Conservation (phyloP, 345 rosid genomes). For the Camelina laxa region DNA sequence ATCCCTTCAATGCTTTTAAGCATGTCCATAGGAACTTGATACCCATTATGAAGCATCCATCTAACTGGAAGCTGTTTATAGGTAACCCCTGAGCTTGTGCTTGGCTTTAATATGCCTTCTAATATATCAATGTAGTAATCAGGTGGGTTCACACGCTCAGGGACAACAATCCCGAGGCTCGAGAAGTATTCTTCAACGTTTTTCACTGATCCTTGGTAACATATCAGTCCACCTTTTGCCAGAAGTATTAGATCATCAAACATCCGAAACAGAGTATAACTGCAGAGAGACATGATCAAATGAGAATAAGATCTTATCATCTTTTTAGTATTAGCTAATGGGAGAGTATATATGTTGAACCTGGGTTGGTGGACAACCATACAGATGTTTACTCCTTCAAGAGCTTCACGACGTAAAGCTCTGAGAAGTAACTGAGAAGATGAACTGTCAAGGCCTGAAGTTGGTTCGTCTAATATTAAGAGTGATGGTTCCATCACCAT, state of each 20-base stretch:
- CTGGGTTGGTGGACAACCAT: constrained; percentile 99
- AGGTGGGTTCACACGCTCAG: constrained; percentile 96
- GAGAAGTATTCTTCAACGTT: constrained; percentile 91
- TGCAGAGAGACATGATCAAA: constrained; percentile 42
- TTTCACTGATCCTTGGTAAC: constrained; percentile 94
- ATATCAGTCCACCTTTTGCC: constrained; percentile 93
- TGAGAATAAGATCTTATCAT: constrained; percentile 15
- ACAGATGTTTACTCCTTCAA: constrained; percentile 95
- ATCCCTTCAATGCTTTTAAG: constrained; percentile 62
- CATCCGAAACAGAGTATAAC: constrained; percentile 89
- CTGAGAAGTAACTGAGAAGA: constrained; percentile 91
- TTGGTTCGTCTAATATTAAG: constrained; percentile 95
- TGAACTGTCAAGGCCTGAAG: constrained; percentile 98
- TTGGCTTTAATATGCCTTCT: constrained; percentile 86
- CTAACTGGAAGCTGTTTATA: constrained; percentile 83
- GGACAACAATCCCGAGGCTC: constrained; percentile 77
- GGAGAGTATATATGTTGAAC: constrained; percentile 47
- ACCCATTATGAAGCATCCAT: constrained; percentile 99
- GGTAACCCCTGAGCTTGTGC: constrained; percentile 62
- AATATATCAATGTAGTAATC: constrained; percentile 94
- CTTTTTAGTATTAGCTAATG: neutral
- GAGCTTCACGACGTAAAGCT: constrained; percentile 98
- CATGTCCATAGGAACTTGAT: constrained; percentile 91
- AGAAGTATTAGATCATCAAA: constrained; percentile 96
- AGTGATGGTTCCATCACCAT: constrained; percentile 99